These are phyloP conservation scores for Secale cereale DNA, from an alignment of 176 grass and related monocot species.

Conservation along the genomic window DNA sequence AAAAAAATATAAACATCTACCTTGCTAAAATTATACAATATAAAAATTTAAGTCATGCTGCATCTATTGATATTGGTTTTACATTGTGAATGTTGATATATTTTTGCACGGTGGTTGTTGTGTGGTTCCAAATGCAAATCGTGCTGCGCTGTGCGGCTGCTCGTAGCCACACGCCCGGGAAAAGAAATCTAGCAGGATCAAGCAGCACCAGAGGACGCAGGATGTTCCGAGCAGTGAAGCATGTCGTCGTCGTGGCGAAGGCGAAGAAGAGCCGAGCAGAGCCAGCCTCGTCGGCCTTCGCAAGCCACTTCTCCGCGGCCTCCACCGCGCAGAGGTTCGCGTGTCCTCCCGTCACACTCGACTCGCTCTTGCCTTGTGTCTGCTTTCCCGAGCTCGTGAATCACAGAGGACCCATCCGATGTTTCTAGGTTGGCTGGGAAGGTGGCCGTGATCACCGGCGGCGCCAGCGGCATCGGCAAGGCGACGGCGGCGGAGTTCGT, in stretches of 20 bases:
- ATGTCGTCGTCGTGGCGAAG: background rate
- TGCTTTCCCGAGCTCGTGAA: background rate
- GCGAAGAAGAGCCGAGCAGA: background rate
- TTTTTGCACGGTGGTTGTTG: too few relatives aligned
- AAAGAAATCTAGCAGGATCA: background rate
- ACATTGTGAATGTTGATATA: too few relatives aligned
- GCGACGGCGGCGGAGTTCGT: conserved; percentile 7
- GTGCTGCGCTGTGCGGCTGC: too few relatives aligned
- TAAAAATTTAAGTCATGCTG: too few relatives aligned
- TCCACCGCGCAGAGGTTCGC: background rate
- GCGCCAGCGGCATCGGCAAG: conserved; percentile 35
- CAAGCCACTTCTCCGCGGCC: background rate
- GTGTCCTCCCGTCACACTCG: background rate
- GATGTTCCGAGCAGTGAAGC: background rate
- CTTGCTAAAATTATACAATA: too few relatives aligned
- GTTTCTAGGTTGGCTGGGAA: background rate
- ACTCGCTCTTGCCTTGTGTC: background rate
- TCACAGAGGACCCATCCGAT: too few relatives aligned
- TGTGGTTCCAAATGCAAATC: too few relatives aligned
- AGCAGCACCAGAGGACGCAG: background rate
- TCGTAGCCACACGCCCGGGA: background rate
- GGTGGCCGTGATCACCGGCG: conserved; percentile 35
- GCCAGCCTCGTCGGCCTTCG: background rate
- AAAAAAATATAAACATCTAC: too few relatives aligned
- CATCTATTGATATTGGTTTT: too few relatives aligned